Percentiles rank a stretch among this genome's conserved stretches.
phyloP scores from a whole-genome alignment of 371 early-diverging fungal genomes.

The Actinomucor elegans region DNA sequence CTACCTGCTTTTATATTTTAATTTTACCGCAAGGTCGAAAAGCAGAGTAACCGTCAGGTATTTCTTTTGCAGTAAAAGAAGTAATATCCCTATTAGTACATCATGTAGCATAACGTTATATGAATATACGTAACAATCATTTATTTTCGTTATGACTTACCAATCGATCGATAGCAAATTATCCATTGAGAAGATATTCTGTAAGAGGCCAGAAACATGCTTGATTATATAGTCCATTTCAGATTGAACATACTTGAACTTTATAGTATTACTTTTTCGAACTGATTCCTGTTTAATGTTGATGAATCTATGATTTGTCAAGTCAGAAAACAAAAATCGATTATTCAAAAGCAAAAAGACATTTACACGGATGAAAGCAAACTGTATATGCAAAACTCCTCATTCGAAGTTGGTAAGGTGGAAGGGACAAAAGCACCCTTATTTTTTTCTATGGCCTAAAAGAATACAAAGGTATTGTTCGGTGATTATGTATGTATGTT shows the following conservation, averaged over 20 bases:
- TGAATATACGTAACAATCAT: no score
- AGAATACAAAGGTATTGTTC: no score
- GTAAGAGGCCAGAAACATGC: constrained; percentile 3
- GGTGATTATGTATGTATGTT: no score
- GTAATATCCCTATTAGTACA: background rate
- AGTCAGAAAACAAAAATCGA: background rate
- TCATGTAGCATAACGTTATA: no score
- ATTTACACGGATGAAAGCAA: constrained; percentile 4
- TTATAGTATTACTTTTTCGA: background rate
- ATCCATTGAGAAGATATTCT: constrained; percentile 9
- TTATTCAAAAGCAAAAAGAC: background rate
- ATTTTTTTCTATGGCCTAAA: constrained; percentile 1
- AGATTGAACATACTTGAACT: background rate
- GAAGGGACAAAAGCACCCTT: background rate
- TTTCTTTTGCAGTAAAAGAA: background rate
- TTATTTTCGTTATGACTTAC: constrained; percentile 5
- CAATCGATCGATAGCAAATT: background rate
- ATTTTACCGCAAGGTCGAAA: constrained; percentile 2
- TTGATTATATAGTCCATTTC: constrained; percentile 5
- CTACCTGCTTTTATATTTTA: background rate
- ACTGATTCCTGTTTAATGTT: background rate
- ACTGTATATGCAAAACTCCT: constrained; percentile 5
- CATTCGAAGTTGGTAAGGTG: background rate
- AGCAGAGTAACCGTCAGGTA: background rate
- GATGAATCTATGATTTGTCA: background rate